Evolutionary conservation across 2,329 filamentous ascomycete genomes (phyloP).

Genomic region (Colletotrichum viniferum): DNA sequence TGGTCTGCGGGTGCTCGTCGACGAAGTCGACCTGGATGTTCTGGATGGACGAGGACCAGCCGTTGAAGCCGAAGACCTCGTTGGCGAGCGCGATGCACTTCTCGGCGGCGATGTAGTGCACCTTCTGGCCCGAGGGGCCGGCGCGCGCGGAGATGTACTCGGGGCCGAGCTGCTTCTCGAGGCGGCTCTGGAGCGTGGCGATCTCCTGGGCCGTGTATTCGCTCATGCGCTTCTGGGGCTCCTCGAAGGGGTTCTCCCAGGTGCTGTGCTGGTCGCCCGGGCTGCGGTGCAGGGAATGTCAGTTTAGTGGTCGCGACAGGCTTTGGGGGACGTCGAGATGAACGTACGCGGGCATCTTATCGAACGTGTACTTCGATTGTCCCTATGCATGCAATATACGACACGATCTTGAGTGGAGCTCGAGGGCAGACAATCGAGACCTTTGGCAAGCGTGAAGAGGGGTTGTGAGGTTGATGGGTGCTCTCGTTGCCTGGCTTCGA

Average conservation of each 20-base stretch:
- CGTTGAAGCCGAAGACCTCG: slow-evolving; percentile 95
- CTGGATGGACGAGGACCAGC: slow-evolving; percentile 95
- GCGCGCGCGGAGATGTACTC: slow-evolving; percentile 91
- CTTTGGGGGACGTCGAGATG: not conserved
- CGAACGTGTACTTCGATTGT: not conserved
- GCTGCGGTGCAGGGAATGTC: slow-evolving; percentile 42
- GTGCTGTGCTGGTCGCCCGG: slow-evolving; percentile 69
- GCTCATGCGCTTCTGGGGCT: slow-evolving; percentile 68
- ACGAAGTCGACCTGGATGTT: slow-evolving; percentile 96
- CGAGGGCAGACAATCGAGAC: not conserved
- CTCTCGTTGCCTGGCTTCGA: not conserved
- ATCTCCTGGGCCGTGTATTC: slow-evolving; percentile 91
- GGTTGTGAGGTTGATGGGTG: not conserved
- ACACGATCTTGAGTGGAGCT: not conserved
- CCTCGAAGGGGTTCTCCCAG: slow-evolving; percentile 81
- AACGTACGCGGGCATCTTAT: slow-evolving; percentile 50
- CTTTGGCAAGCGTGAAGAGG: not conserved
- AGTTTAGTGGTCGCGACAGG: not conserved
- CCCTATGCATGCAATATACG: not conserved
- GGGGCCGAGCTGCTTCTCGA: slow-evolving; percentile 92
- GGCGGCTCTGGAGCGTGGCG: slow-evolving; percentile 80
- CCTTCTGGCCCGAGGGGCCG: slow-evolving; percentile 82
- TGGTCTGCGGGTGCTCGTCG: slow-evolving; percentile 79
- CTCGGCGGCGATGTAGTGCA: slow-evolving; percentile 94
- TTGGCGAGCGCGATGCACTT: slow-evolving; percentile 96